Evolutionary conservation across 257 asterid species (phyloP).

Genomic region (Primulina tabacum): DNA sequence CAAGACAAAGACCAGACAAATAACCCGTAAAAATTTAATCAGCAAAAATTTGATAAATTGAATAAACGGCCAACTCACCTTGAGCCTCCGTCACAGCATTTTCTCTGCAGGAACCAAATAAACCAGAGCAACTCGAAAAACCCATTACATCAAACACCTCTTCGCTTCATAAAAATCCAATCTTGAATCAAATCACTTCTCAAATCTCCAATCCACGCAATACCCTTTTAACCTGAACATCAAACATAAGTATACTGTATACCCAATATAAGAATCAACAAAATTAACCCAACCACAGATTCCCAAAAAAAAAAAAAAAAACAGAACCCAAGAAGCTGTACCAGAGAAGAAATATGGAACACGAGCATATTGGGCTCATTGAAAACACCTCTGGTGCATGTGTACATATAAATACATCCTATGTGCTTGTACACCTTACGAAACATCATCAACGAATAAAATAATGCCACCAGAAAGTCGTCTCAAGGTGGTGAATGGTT

Average conservation of each 20-base stretch:
- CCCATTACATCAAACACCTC: conserved; percentile 34
- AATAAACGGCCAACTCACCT: conserved; percentile 33
- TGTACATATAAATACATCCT: too few species aligned
- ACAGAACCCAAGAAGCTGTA: conserved; percentile 5
- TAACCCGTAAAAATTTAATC: too few species aligned
- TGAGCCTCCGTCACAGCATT: conserved; percentile 25
- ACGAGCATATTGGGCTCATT: too few species aligned
- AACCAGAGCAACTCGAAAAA: conserved; percentile 53
- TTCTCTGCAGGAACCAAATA: conserved; percentile 40
- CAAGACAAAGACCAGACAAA: conserved; percentile 3
- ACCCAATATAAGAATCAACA: conserved; percentile 15
- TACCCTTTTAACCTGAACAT: conserved; percentile 20
- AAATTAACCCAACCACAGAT: conserved; percentile 3
- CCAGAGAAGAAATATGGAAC: neutral
- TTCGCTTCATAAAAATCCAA: conserved; percentile 22
- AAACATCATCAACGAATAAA: too few species aligned
- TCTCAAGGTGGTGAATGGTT: too few species aligned
- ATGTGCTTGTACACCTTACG: too few species aligned
- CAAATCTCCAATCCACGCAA: conserved; percentile 19
- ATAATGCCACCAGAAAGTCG: too few species aligned
- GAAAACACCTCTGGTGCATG: too few species aligned
- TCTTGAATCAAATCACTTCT: conserved; percentile 24
- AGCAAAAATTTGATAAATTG: neutral
- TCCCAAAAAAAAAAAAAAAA: neutral
- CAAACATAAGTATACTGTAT: conserved; percentile 15